Base-by-base conservation (phyloP, 441 rosid genomes). In the Euphorbia corollata region DNA sequence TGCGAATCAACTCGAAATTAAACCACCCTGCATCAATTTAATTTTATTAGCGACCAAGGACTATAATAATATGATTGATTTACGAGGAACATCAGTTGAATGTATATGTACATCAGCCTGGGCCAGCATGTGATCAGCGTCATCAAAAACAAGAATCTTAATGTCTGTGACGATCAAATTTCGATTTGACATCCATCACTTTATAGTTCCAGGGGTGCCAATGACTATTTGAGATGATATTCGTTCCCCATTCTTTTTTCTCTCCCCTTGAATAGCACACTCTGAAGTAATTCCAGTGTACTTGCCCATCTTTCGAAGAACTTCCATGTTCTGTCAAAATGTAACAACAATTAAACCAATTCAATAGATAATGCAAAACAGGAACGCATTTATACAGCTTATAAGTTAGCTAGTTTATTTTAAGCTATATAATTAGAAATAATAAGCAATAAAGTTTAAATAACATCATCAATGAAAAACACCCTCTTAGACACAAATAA, bases 61-160 rank as follows among this genome's bases (percentile, higher is more conserved):
- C n/a, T 12, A 24, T 7, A 15, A 63, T 11, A n/a, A 43, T 20
- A 45, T 22, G 13, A 59, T 59, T 57, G 2, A 59, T 55, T 53
- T 9, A 22, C 11, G 32, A n/a, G 32, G 62, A 32, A 6, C 20
- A 6, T 30, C 4, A 59, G 5, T 58, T 27, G 1, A 9, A 48
- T 50, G 36, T 9, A 48, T 19, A 12, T 38, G 8, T 38, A 8
- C 41, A 38, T 8, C 41, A 38, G 41, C 99, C 83, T 86, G 82
- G 65, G 89, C 97, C 73, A 94, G 80, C 99, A 94, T 94, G 72
- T 89, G 98, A 81, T 94, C 99, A 67, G 98, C 99, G 81, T 94
- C 98, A 73, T 94, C 99, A 79, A 91, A 94, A 57, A 94, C 99
- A 65, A 94, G 96, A 74, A 94, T 83, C 82, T 84, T 87, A 72